Percentiles rank a stretch among this genome's conserved stretches.
Conservation (phyloP, 2,329 filamentous ascomycete species). For the Cercospora canescens region DNA sequence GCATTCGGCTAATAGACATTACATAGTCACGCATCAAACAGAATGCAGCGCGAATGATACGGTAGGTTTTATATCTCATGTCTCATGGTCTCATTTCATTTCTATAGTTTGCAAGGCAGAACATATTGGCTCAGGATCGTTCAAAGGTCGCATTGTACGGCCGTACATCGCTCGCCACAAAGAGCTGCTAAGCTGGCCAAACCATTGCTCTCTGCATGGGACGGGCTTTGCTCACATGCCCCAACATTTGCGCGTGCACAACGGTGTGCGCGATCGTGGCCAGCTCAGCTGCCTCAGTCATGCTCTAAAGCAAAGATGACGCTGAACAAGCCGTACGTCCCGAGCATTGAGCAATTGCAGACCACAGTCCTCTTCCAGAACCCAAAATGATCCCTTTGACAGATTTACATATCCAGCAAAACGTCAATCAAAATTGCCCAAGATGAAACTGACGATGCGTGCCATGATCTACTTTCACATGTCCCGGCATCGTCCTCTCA, state of each 20-base stretch:
- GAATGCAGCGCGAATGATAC: not conserved
- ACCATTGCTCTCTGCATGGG: not conserved
- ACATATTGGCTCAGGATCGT: not conserved
- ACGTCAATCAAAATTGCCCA: not conserved
- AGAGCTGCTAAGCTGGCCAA: no score
- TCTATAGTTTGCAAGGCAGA: not conserved
- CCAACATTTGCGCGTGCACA: not conserved
- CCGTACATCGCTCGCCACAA: not conserved
- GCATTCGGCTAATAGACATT: conserved; percentile 40
- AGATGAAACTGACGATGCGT: conserved; percentile 1
- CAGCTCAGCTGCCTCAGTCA: not conserved
- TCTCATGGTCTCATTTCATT: not conserved
- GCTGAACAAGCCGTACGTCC: not conserved
- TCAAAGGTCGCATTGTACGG: not conserved
- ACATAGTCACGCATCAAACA: not conserved
- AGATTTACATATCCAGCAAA: not conserved
- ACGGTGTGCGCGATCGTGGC: not conserved
- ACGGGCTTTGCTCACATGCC: not conserved
- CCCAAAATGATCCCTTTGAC: not conserved
- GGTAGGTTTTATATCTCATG: not conserved
- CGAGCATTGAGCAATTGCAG: not conserved
- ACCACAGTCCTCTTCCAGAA: not conserved
- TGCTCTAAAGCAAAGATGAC: not conserved
- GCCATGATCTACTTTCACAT: conserved; percentile 6
- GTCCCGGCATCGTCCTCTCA: conserved; percentile 26